A percentile compares a stretch with the other conserved stretches of the same genome.
phyloP scores from a whole-genome alignment of 306 rosid genomes.

The Betula pendula region DNA sequence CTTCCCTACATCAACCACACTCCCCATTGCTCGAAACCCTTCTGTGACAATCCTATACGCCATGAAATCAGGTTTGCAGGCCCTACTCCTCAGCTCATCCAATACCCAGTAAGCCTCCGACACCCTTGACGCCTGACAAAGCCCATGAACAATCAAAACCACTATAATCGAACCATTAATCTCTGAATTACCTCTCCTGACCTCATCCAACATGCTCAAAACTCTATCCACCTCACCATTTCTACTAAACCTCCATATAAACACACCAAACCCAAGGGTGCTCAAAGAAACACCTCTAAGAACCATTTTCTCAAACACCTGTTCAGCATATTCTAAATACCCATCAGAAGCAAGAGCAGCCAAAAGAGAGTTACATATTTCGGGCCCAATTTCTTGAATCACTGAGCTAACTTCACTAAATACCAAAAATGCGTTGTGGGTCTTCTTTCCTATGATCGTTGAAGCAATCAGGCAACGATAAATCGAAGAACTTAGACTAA shows the following conservation, averaged over 20 bases:
- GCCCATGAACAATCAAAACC: slow-evolving; percentile 64
- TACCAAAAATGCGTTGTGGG: slow-evolving; percentile 52
- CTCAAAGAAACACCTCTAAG: slow-evolving; percentile 42
- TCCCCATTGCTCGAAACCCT: slow-evolving; percentile 45
- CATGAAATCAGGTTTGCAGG: slow-evolving; percentile 90
- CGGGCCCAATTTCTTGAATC: slow-evolving; percentile 40
- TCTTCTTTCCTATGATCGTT: slow-evolving; percentile 43
- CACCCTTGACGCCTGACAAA: slow-evolving; percentile 54
- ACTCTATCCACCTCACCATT: slow-evolving; percentile 42
- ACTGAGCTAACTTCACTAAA: slow-evolving; percentile 33
- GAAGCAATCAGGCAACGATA: slow-evolving; percentile 58
- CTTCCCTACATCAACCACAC: slow-evolving; percentile 61
- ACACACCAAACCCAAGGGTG: slow-evolving; percentile 82
- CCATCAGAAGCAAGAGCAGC: slow-evolving; percentile 77
- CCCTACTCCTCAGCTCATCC: slow-evolving; percentile 66
- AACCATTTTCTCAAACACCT: slow-evolving; percentile 68
- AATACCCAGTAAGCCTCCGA: slow-evolving; percentile 59
- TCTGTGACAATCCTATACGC: slow-evolving; percentile 76
- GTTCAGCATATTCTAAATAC: slow-evolving; percentile 45
- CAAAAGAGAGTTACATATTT: slow-evolving; percentile 59
- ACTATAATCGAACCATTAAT: slow-evolving; percentile 76
- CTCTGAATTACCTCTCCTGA: slow-evolving; percentile 39
- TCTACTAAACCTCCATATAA: slow-evolving; percentile 56
- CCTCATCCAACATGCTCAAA: slow-evolving; percentile 53
- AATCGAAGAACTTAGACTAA: slow-evolving; percentile 48